Evolutionary conservation across 371 early-diverging fungal genomes (phyloP), one percentile per base, ranked within the genome.

Genomic region (Vittaforma corneae): DNA sequence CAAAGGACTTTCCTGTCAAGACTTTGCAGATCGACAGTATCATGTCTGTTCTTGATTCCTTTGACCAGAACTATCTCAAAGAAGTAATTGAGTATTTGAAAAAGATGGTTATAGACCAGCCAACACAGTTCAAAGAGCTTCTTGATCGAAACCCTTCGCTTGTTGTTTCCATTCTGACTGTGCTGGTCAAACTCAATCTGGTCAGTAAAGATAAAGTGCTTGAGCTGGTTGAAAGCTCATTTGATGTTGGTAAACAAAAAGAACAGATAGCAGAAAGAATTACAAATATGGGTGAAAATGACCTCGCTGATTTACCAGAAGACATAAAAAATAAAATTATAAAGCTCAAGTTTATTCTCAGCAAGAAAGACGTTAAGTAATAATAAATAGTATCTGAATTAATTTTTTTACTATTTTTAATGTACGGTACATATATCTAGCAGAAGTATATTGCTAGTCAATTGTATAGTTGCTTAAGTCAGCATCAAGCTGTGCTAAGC

Each of bases 81-180:
- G 76, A 78, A 24, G 76, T 80, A 1, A 11, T 80, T 14, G 65
- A 62, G 33, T 78, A 77, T 62, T 34, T 77, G 22, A 79, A 79
- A 54, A 66, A 64, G 44, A 48, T 80, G 42, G 79, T 77, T 14
- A 61, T 79, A 22, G 67, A 75, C 35, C 67, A 73, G 38, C 78
- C 78, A 34, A 59, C 67, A 6, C 69, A 79, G 42, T 61, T 80
- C 32, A 80, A 72, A 37, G 62, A 65, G 22, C 26, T 79, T 24
- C 62, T 80, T 3, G 20, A 46, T n/a, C 67, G 71, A 42, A 75
- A 76, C 58, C 38, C 63, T 18, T 35, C 60, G 14, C 67, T 80
- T 14, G 69, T 76, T 59, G 66, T 70, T 48, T 48, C 76, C 28
- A 33, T 78, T 2, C 45, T 79, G 26, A 62, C 73, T 35, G 44